Conservation (phyloP, 176 grass and related monocot species). For the Hyparrhenia diplandra region DNA sequence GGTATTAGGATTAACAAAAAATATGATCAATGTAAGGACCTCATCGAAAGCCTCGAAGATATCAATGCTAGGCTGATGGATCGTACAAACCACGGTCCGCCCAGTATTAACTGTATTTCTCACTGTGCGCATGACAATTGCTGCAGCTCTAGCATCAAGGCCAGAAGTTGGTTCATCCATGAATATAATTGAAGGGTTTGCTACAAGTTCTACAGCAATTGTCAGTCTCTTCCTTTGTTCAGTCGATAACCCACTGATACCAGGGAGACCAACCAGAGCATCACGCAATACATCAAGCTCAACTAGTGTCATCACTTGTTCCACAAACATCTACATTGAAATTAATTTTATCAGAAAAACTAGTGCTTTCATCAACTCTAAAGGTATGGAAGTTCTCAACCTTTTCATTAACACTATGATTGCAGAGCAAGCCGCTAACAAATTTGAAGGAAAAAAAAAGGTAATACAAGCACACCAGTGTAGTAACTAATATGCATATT, state of each 20-base stretch:
- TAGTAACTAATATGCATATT: neutral
- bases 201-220: slow-evolving; percentile 80
- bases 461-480: neutral
- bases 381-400: neutral
- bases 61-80: slow-evolving; percentile 95
- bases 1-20: neutral
- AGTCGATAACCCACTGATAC: slow-evolving; percentile 69
- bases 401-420: neutral
- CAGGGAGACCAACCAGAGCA: slow-evolving; percentile 48
- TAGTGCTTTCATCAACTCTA: neutral
- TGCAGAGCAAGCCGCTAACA: neutral
- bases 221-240: slow-evolving; percentile 88
- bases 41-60: slow-evolving; percentile 97
- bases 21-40: slow-evolving; percentile 23
- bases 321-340: slow-evolving; percentile 63
- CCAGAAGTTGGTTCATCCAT: slow-evolving; percentile 99
- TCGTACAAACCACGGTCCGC: slow-evolving; percentile 91
- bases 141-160: slow-evolving; percentile 89
- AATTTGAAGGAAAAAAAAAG: neutral
- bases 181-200: slow-evolving; percentile 92
- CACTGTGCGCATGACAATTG: slow-evolving; percentile 90
- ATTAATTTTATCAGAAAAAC: slow-evolving; percentile 15
- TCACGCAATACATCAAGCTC: slow-evolving; percentile 48
- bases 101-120: slow-evolving; percentile 91
- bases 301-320: slow-evolving; percentile 85